phyloP scores from a whole-genome alignment of 257 asterid species.

The Striga asiatica region DNA sequence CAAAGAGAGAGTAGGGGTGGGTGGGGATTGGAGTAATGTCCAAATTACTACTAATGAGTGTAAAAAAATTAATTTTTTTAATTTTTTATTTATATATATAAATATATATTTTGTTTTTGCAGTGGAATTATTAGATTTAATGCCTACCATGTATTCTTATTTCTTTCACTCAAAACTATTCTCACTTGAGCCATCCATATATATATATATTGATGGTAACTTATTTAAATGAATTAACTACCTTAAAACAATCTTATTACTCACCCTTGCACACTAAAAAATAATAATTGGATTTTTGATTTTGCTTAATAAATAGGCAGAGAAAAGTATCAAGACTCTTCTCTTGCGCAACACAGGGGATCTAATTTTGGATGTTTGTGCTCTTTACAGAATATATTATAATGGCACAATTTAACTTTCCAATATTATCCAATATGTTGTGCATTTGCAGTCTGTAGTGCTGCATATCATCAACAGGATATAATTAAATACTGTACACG shows the following conservation, averaged over 20 bases:
- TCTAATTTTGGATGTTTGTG: constrained; percentile 22
- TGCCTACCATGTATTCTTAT: too few species aligned
- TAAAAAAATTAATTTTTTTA: too few species aligned
- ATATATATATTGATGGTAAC: too few species aligned
- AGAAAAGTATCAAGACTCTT: constrained; percentile 16
- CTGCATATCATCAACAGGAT: constrained; percentile 8
- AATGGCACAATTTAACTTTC: constrained; percentile 45
- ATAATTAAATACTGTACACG: constrained; percentile 6
- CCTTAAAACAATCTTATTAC: neutral
- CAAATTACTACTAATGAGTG: too few species aligned
- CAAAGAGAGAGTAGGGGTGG: too few species aligned
- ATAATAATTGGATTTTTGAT: neutral
- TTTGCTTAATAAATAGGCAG: neutral
- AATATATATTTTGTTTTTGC: too few species aligned
- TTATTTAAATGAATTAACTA: neutral
- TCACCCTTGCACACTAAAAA: neutral
- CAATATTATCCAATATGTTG: constrained; percentile 22
- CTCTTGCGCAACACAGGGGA: constrained; percentile 25
- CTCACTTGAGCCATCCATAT: too few species aligned
- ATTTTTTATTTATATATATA: too few species aligned
- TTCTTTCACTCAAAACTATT: too few species aligned
- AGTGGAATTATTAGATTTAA: too few species aligned
- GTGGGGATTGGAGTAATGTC: too few species aligned
- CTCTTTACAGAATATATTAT: constrained; percentile 25
- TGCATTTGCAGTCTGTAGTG: constrained; percentile 26